Evolutionary conservation across 768 basidiomycete genomes (phyloP).

Genomic region (Mycena capillaripes): DNA sequence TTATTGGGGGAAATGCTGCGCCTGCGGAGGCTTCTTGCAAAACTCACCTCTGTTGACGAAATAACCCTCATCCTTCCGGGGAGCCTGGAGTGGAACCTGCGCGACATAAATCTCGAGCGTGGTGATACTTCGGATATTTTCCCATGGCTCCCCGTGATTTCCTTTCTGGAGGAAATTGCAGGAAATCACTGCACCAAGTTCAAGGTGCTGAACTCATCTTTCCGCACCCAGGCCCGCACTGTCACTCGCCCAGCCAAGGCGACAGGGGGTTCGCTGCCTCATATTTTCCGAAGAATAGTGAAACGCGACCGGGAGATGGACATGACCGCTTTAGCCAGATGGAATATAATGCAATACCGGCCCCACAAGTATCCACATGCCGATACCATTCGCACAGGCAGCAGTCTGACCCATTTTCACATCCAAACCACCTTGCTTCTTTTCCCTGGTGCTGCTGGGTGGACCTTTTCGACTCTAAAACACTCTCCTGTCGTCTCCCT

Average conservation of each 20-base stretch:
- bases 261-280: background rate
- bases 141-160: background rate
- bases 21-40: background rate
- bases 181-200: background rate
- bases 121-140: constrained; percentile 5
- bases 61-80: constrained; percentile 15
- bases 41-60: constrained; percentile 7
- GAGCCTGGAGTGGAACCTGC: constrained; percentile 23
- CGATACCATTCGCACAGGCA: background rate
- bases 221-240: background rate
- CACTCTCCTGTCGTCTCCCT: constrained; percentile 8
- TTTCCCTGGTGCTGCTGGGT: constrained; percentile 7
- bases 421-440: constrained; percentile 6
- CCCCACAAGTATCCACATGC: background rate
- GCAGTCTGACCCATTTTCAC: background rate
- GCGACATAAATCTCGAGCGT: constrained; percentile 19
- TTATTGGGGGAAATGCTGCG: background rate
- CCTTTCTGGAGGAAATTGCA: background rate
- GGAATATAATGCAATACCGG: constrained; percentile 8
- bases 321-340: background rate
- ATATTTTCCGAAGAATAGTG: background rate
- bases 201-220: background rate
- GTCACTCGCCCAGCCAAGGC: background rate
- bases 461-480: constrained; percentile 10
- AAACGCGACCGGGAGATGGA: background rate